phyloP scores from a whole-genome alignment of 2,329 filamentous ascomycete species.

The Fusarium sp. region DNA sequence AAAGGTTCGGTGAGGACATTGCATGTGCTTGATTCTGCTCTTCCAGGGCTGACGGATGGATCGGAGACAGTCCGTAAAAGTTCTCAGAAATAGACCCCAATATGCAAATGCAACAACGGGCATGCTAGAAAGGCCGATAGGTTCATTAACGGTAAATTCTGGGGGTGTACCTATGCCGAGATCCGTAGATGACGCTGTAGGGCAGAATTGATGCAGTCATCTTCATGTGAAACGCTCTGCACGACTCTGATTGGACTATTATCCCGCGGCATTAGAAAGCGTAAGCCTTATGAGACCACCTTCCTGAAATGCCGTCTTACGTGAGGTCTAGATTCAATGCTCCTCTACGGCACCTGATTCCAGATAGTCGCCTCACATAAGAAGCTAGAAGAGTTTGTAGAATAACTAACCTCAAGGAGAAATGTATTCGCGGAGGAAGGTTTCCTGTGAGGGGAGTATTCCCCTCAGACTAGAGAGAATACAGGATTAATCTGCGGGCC shows the following conservation, averaged over 20 bases:
- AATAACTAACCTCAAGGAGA: background rate
- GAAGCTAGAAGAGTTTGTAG: background rate
- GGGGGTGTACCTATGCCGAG: background rate
- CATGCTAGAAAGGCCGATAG: background rate
- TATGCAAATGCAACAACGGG: background rate
- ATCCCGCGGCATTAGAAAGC: background rate
- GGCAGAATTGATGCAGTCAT: background rate
- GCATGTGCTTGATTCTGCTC: no score
- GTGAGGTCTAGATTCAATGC: background rate
- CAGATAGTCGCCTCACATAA: background rate
- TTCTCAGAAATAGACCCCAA: background rate
- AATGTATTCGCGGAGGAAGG: background rate
- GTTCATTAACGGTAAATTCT: no score
- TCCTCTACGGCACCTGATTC: background rate
- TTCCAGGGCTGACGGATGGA: background rate
- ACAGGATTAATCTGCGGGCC: background rate
- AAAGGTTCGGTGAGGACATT: no score
- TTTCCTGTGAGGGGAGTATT: background rate
- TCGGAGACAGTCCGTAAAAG: background rate
- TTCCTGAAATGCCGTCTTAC: constrained; percentile 10
- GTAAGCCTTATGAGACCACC: background rate
- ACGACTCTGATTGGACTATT: background rate
- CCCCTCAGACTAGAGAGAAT: background rate
- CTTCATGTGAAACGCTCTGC: background rate
- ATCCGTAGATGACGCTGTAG: background rate